phyloP scores from a whole-genome alignment of 2,329 filamentous ascomycete species.

The Teratosphaeria nubilosa region DNA sequence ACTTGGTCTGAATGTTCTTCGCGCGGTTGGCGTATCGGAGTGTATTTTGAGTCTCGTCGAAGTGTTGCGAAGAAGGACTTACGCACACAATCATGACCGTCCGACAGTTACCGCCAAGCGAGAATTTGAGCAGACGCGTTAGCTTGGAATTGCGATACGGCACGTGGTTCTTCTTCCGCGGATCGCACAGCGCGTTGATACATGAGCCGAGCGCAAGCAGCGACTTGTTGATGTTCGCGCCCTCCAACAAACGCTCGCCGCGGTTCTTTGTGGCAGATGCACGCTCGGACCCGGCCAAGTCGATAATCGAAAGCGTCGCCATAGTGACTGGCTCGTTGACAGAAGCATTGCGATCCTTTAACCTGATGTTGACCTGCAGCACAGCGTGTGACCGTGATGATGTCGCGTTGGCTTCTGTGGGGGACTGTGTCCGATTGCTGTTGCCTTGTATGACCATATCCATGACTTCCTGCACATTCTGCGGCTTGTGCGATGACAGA shows the following conservation, averaged over 20 bases:
- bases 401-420: slow-evolving; percentile 92
- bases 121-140: slow-evolving; percentile 90
- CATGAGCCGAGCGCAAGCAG: slow-evolving; percentile 88
- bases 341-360: slow-evolving; percentile 85
- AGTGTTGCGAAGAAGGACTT: slow-evolving; percentile 90
- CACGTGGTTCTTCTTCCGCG: slow-evolving; percentile 82
- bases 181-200: slow-evolving; percentile 95
- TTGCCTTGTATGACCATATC: slow-evolving; percentile 97
- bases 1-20: slow-evolving; percentile 99
- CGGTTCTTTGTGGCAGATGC: slow-evolving; percentile 95
- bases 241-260: slow-evolving; percentile 81
- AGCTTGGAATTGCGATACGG: slow-evolving; percentile 97
- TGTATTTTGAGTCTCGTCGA: slow-evolving; percentile 97
- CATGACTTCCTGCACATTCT: slow-evolving; percentile 93
- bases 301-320: slow-evolving; percentile 96
- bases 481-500: slow-evolving; percentile 80
- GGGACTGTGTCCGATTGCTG: slow-evolving; percentile 87
- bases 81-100: slow-evolving; percentile 99
- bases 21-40: slow-evolving; percentile 93
- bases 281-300: slow-evolving; percentile 88
- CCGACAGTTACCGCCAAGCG: slow-evolving; percentile 92
- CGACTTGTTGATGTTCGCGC: slow-evolving; percentile 99
- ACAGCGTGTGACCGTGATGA: slow-evolving; percentile 96
- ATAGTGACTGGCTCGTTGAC: slow-evolving; percentile 94
- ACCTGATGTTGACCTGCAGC: slow-evolving; percentile 89